phyloP scores from a whole-genome alignment of 345 rosid genomes.

The Eucalyptus curtisii region DNA sequence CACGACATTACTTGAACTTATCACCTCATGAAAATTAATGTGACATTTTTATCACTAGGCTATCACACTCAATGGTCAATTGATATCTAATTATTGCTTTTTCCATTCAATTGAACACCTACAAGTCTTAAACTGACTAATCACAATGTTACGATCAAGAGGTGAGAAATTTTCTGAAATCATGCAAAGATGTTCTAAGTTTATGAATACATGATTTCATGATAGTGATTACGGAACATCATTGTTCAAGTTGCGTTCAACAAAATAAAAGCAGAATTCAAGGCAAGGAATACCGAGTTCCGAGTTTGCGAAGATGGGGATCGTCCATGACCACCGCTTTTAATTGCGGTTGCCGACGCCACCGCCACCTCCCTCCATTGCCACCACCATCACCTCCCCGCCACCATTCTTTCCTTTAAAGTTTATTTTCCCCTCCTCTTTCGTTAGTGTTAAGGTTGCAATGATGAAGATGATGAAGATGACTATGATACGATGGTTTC shows the following conservation, averaged over 20 bases:
- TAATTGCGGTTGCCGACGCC: not conserved
- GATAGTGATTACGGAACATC: not conserved
- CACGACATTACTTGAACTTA: not conserved
- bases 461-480: not conserved
- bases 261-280: not conserved
- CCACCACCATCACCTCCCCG: not conserved
- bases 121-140: not conserved
- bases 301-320: not conserved
- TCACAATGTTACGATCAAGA: not conserved
- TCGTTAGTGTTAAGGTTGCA: not conserved
- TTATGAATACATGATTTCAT: not conserved
- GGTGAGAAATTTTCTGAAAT: not conserved
- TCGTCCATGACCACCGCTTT: not conserved
- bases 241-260: not conserved
- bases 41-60: not conserved
- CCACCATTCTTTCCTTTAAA: not conserved
- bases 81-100: not conserved
- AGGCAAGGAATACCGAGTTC: not conserved
- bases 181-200: not conserved
- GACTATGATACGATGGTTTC: not conserved
- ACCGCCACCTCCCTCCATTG: not conserved
- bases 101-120: not conserved
- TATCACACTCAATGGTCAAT: not conserved
- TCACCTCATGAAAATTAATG: not conserved
- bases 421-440: not conserved